Conservation (phyloP, 805 yeast genomes). For the Ogataea ramenticola region DNA sequence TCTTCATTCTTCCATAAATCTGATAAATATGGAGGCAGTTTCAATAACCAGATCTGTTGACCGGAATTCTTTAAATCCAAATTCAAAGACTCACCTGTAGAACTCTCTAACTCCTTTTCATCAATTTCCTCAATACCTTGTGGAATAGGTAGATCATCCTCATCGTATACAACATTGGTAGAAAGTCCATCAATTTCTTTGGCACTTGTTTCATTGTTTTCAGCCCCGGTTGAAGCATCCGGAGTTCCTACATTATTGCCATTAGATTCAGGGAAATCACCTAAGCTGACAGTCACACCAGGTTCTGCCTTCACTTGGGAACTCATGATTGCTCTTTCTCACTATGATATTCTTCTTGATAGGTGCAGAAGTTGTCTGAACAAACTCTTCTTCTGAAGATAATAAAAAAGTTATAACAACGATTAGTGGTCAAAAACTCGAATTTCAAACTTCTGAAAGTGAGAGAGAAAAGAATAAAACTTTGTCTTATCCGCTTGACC, state of each 20-base stretch:
- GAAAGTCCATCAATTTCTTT: slow-evolving; percentile 6
- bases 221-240: background rate
- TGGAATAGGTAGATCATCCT: slow-evolving; percentile 26
- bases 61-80: slow-evolving; percentile 55
- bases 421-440: no score
- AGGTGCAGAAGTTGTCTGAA: no score
- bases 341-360: no score
- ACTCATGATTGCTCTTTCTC: background rate
- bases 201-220: background rate
- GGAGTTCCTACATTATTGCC: background rate
- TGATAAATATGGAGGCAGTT: slow-evolving; percentile 81
- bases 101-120: slow-evolving; percentile 28
- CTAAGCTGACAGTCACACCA: background rate
- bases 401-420: no score
- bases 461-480: no score
- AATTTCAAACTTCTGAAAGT: no score
- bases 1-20: slow-evolving; percentile 69
- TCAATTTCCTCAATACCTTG: slow-evolving; percentile 28
- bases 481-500: no score
- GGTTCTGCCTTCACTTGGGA: background rate
- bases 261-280: background rate
- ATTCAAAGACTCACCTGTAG: slow-evolving; percentile 62
- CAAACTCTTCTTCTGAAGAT: no score
- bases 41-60: slow-evolving; percentile 86
- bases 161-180: slow-evolving; percentile 19